Evolutionary conservation across 345 rosid species (phyloP).

Genomic region (Mercurialis annua): DNA sequence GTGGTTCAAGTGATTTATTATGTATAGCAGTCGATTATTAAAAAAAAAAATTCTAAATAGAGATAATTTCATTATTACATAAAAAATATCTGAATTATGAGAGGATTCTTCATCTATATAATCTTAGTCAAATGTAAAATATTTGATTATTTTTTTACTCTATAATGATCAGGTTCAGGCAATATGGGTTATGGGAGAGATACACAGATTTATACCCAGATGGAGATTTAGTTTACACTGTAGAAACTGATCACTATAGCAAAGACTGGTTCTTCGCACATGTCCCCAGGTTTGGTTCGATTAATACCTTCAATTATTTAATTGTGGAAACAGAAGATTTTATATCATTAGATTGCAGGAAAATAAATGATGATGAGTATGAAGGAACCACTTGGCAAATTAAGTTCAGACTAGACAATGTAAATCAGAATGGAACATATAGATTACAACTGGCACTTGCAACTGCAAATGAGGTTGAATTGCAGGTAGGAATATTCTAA

Average conservation of each 20-base stretch:
- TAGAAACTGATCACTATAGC: slow-evolving; percentile 58
- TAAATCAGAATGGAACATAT: slow-evolving; percentile 38
- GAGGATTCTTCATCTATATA: too few species aligned
- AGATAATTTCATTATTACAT: too few species aligned
- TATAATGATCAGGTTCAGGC: slow-evolving; percentile 81
- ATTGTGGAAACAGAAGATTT: too few species aligned
- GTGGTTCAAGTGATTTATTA: too few species aligned
- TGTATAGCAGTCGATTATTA: too few species aligned
- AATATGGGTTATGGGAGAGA: slow-evolving; percentile 85
- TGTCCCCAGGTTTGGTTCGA: slow-evolving; percentile 48
- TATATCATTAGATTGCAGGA: slow-evolving; percentile 32
- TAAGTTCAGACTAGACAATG: slow-evolving; percentile 47
- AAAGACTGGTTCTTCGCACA: slow-evolving; percentile 88
- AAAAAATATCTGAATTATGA: too few species aligned
- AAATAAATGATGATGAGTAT: slow-evolving; percentile 39
- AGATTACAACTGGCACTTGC: slow-evolving; percentile 74
- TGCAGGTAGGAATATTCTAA: slow-evolving; percentile 46
- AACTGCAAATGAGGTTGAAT: slow-evolving; percentile 68
- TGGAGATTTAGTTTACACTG: slow-evolving; percentile 57
- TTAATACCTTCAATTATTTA: too few species aligned
- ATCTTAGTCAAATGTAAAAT: neutral
- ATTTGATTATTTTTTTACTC: neutral
- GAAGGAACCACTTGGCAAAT: slow-evolving; percentile 61
- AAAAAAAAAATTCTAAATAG: too few species aligned
- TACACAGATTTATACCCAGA: slow-evolving; percentile 66